phyloP scores from a whole-genome alignment of 164 flowering plant genomes.

The Magnolia kwangsiensis region DNA sequence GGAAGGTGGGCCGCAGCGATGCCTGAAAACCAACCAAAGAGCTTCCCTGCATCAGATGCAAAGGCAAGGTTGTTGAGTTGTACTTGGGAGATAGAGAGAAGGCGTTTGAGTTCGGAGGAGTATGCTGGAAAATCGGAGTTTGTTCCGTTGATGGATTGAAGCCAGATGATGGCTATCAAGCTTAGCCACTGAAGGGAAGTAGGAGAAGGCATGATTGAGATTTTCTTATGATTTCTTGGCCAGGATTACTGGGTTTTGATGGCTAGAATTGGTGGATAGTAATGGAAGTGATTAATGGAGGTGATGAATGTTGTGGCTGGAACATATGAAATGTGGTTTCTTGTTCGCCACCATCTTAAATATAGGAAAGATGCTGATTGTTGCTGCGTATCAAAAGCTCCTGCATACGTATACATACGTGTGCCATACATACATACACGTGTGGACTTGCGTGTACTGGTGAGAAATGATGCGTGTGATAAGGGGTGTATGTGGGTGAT shows the following conservation, averaged over 20 bases:
- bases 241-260: neutral
- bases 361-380: slow-evolving; percentile 1
- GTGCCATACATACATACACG: neutral
- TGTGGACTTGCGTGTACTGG: neutral
- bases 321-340: neutral
- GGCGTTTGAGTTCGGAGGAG: slow-evolving; percentile 66
- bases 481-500: no score
- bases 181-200: slow-evolving; percentile 61
- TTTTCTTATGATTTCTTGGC: neutral
- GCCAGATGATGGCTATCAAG: slow-evolving; percentile 72
- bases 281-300: neutral
- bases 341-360: slow-evolving; percentile 8
- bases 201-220: slow-evolving; percentile 9
- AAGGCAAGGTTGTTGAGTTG: slow-evolving; percentile 86
- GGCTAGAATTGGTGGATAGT: neutral
- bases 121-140: slow-evolving; percentile 82
- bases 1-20: slow-evolving; percentile 64
- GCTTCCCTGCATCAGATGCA: slow-evolving; percentile 94
- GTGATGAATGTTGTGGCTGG: slow-evolving; percentile 7
- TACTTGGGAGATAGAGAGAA: slow-evolving; percentile 64
- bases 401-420: no score
- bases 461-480: no score
- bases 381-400: neutral
- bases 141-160: slow-evolving; percentile 72
- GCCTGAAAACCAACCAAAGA: slow-evolving; percentile 77